Evolutionary conservation across 2,329 filamentous ascomycete genomes (phyloP), one percentile per base, ranked within the genome.

Genomic region (Sporothrix variecibatus): DNA sequence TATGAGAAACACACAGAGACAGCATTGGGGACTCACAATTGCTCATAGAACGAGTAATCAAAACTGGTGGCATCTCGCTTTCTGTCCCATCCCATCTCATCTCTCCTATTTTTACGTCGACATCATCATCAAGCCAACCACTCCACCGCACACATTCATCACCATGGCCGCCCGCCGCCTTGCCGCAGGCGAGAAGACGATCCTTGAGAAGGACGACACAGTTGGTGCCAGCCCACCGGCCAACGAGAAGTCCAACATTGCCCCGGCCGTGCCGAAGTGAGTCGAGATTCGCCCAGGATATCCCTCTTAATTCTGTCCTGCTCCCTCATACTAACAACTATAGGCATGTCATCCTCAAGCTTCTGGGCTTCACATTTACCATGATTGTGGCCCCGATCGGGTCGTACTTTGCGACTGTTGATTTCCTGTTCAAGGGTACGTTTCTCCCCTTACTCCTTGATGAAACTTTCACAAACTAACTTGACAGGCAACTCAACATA

Each of bases 301-400:
- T 20, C 26, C 20, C 26, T 49, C 20, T 2, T 20, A 20, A 20
- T 28, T 49, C 9, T 49, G 23, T 23, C 17, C 23, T 8, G 12
- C 3, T 49, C 15, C 43, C 74, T 65, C 73, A 65, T 75, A 64
- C 72, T 56, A 12, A 56, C 46, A 34, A 20, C 49, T 12, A n/a
- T 73, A 94, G 94, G 74, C 87, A 92, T 80, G 94, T 98, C 77
- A 96, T 99, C 77, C 85, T 91, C 80, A 99, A 98, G 84, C 90
- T 99, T 26, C 87, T 98, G 20, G 91, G 89, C 76, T 98, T 98
- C 84, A 97, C 95, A 0, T 85, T 95, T 53, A 95, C 94, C 80
- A 98, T 99, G 95, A 88, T 98, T 75, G 88, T 92, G 20, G 83
- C 93, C 26, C 96, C 96, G 17, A 94, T 99, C 78, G 91, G 93